These are phyloP conservation scores for Ottelia alismoides DNA, from an alignment of 106 monocot species.

Conservation along the genomic window DNA sequence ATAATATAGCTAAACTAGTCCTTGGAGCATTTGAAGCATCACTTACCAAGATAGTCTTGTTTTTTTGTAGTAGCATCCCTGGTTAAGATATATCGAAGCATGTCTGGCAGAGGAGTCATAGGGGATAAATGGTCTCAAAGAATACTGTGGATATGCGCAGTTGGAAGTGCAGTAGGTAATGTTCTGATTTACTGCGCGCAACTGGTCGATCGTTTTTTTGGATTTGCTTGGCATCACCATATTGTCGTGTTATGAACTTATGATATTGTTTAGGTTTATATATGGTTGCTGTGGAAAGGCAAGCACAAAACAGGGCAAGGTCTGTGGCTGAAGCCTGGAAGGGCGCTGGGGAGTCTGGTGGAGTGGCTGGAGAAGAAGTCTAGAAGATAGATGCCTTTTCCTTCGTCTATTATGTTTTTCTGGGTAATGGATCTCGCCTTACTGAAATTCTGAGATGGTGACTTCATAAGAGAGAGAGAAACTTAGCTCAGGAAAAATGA, in stretches of 20 bases:
- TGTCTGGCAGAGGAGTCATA: conserved; percentile 4
- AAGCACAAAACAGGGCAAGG: conserved; percentile 17
- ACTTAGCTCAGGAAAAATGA: too few species aligned
- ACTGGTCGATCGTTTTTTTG: too few species aligned
- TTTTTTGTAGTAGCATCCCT: too few species aligned
- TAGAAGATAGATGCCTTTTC: conserved; percentile 14
- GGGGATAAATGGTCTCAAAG: conserved; percentile 14
- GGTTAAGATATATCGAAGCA: not conserved
- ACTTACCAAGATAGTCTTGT: too few species aligned
- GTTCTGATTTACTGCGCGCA: not conserved
- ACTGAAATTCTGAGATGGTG: too few species aligned
- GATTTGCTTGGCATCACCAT: not conserved
- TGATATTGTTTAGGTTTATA: conserved; percentile 12
- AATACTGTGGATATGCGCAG: conserved; percentile 7
- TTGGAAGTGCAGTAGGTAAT: conserved; percentile 15
- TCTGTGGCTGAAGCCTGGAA: conserved; percentile 8
- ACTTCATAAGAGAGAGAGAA: too few species aligned
- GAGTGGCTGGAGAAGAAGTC: conserved; percentile 11
- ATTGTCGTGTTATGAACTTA: not conserved
- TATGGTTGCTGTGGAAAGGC: conserved; percentile 18
- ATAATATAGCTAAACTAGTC: too few species aligned
- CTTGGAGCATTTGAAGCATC: too few species aligned
- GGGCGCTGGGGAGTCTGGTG: not conserved
- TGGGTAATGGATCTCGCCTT: too few species aligned
- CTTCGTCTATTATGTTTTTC: too few species aligned